Evolutionary conservation across 108 stramenopile species (phyloP), one percentile per base, ranked within the genome.

Genomic region (Fragilaria crotonensis): DNA sequence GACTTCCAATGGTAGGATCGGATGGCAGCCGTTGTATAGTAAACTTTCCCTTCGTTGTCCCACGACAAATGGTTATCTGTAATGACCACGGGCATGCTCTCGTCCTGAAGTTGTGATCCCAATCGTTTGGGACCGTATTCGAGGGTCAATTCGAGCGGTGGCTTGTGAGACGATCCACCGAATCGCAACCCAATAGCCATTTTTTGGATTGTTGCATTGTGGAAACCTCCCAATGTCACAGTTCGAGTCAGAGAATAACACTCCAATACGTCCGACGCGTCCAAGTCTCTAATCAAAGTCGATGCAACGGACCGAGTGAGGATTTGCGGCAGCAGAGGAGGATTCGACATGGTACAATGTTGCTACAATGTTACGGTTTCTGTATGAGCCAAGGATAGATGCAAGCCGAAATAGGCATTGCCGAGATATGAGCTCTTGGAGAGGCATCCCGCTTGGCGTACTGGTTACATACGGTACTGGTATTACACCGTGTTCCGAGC

Each of bases 241-340:
- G 62, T 64, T 44, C 90, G 65, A 0, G 77, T 76, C 17, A 93
- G 59, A 1, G 79, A 57, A 65, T 93, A 93, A 60, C 76, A 78
- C 63, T 93, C 90, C 29, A 93, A 57, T 3, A 87, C 79, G 69
- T 89, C 87, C 23, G 83, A 71, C 17, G 90, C 90, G 62, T 88
- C 90, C 64, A 93, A 69, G 63, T 73, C 71, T 11, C 65, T 52
- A 50, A 80, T 78, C n/a, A 87, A 54, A 2, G 68, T 54, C 11
- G 78, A 78, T 25, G 85, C 60, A 7, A 60, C 25, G 30, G 33
- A 59, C 2, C 59, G 45, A 9, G 74, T 73, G 49, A 82, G 36
- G 1, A 78, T 59, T 36, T 64, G 69, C 3, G 81, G 74, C 4
- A 65, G 29, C 7, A 29, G 18, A 52, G 26, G n/a, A n/a, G 26